These are phyloP conservation scores for Hyphopichia wangnamkhiaoensis DNA, from an alignment of 1,139 yeast species.

Conservation along the genomic window DNA sequence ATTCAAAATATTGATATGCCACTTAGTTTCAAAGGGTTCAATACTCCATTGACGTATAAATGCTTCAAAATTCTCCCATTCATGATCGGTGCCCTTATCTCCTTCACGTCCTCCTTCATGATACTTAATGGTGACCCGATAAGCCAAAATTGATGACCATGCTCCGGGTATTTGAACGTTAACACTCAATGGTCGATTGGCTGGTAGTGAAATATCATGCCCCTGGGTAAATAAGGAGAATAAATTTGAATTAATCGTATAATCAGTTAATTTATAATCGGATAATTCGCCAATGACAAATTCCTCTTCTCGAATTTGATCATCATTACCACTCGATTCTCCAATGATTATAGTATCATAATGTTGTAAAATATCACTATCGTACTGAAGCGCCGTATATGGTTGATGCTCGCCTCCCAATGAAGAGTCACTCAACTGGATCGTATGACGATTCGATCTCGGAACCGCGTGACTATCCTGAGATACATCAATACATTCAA, in stretches of 20 bases:
- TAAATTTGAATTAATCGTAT: slow-evolving; percentile 31
- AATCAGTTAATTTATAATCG: slow-evolving; percentile 19
- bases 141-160: slow-evolving; percentile 65
- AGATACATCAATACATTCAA: slow-evolving; percentile 46
- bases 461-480: slow-evolving; percentile 45
- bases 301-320: slow-evolving; percentile 27
- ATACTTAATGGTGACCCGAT: slow-evolving; percentile 35
- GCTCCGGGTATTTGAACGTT: slow-evolving; percentile 55
- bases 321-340: slow-evolving; percentile 12
- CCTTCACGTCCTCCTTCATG: slow-evolving; percentile 13
- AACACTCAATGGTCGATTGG: slow-evolving; percentile 45
- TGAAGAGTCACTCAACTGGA: slow-evolving; percentile 50
- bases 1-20: slow-evolving; percentile 56
- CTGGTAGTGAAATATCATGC: slow-evolving; percentile 41
- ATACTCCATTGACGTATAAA: slow-evolving; percentile 65
- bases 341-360: slow-evolving; percentile 55
- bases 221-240: slow-evolving; percentile 36
- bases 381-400: slow-evolving; percentile 45
- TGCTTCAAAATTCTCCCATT: slow-evolving; percentile 46
- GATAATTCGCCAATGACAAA: slow-evolving; percentile 40
- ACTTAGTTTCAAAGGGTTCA: slow-evolving; percentile 76
- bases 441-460: slow-evolving; percentile 31
- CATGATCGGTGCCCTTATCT: slow-evolving; percentile 11
- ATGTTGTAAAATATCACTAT: slow-evolving; percentile 29
- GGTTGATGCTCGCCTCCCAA: slow-evolving; percentile 49